Evolutionary conservation across 148 eudicot species (phyloP).

Genomic region (Vaccinium corymbosum): DNA sequence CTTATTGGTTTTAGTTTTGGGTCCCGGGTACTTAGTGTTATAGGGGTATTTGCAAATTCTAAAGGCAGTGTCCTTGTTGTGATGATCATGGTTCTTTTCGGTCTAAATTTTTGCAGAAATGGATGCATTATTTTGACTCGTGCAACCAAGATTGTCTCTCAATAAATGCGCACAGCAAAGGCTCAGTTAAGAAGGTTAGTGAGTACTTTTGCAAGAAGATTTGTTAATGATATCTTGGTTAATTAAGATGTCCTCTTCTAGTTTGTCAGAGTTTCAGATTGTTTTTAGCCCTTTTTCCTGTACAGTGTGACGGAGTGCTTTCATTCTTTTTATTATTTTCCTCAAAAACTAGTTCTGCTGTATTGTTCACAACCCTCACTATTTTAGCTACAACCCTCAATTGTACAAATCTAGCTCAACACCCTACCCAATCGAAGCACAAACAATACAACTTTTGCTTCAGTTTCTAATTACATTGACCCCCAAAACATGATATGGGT

Average conservation of each 20-base stretch:
- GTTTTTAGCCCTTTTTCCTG: background rate
- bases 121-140: slow-evolving; percentile 68
- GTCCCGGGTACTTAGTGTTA: background rate
- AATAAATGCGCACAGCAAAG: slow-evolving; percentile 83
- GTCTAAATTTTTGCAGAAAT: slow-evolving; percentile 50
- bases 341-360: background rate
- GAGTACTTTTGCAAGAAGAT: background rate
- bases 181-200: slow-evolving; percentile 81
- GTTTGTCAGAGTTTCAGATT: background rate
- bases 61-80: slow-evolving; percentile 1
- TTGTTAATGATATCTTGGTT: background rate
- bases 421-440: background rate
- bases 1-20: background rate
- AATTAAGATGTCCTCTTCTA: background rate
- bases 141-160: slow-evolving; percentile 67
- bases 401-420: background rate
- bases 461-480: background rate
- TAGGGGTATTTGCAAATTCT: background rate
- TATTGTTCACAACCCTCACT: background rate
- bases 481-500: background rate
- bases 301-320: background rate
- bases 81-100: background rate
- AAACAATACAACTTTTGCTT: background rate
- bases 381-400: no score
- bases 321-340: background rate